These are phyloP conservation scores for Fusarium penzigii DNA, from an alignment of 2,329 filamentous ascomycete genomes.

Conservation along the genomic window DNA sequence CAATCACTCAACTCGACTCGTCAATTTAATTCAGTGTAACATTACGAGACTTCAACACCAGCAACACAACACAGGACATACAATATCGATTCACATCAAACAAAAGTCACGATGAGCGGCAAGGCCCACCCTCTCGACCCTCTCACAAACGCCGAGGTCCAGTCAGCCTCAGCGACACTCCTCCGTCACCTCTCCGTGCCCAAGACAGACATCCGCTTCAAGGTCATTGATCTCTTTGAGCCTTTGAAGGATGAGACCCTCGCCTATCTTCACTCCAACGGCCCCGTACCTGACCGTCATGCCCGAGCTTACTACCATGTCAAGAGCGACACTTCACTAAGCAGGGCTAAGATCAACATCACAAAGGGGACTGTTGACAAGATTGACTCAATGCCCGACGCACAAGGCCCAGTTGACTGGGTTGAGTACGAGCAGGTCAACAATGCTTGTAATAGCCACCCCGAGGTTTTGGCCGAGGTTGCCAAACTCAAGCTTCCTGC, in stretches of 20 bases:
- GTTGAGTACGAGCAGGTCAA: slow-evolving; percentile 9
- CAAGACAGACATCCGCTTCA: slow-evolving; percentile 7
- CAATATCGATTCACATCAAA: no score
- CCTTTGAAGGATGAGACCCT: slow-evolving; percentile 5
- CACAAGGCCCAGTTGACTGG: slow-evolving; percentile 13
- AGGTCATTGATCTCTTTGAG: slow-evolving; percentile 10
- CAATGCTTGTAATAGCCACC: slow-evolving; percentile 7
- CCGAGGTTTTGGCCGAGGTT: slow-evolving; percentile 14
- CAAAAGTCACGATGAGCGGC: no score
- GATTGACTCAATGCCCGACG: slow-evolving; percentile 3
- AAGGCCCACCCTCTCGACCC: slow-evolving; percentile 10
- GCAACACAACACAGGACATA: no score
- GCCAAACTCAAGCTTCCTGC: slow-evolving; percentile 17
- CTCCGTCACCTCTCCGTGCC: background rate
- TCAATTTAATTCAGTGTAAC: no score
- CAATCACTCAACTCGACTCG: no score
- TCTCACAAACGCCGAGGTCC: slow-evolving; percentile 8
- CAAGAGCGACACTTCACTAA: slow-evolving; percentile 5
- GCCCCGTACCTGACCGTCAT: slow-evolving; percentile 6
- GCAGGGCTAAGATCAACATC: slow-evolving; percentile 9
- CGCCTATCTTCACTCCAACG: slow-evolving; percentile 5
- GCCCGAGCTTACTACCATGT: slow-evolving; percentile 11
- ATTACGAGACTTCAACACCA: no score
- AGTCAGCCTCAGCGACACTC: background rate
- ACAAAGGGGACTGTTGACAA: slow-evolving; percentile 3